Percentiles rank a stretch among this genome's conserved stretches.
Conservation (phyloP, 1,139 yeast species). For the Tardiomyces blankii region DNA sequence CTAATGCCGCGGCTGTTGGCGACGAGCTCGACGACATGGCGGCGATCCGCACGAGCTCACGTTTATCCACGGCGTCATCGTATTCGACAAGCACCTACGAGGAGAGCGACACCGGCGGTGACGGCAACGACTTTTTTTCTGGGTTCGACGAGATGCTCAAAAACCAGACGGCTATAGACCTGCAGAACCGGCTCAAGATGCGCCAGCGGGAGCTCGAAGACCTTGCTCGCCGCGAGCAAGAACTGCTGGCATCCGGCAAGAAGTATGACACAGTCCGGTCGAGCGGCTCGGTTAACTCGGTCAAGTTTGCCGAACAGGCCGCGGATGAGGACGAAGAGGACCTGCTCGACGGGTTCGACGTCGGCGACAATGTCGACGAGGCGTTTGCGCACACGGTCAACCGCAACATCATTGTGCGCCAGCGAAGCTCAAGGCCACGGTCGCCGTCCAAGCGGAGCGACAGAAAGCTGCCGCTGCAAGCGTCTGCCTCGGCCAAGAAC, state of each 20-base stretch:
- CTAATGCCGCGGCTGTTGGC: neutral
- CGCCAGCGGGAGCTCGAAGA: neutral
- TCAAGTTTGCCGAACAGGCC: neutral
- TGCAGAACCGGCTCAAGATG: neutral
- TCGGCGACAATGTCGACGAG: neutral
- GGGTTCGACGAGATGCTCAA: neutral
- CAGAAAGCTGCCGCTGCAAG: neutral
- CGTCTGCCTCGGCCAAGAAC: neutral
- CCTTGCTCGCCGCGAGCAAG: neutral
- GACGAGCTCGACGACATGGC: neutral
- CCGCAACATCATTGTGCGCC: neutral
- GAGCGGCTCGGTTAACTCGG: neutral
- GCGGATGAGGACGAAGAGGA: neutral
- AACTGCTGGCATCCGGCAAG: neutral
- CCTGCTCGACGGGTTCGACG: neutral
- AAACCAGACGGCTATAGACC: neutral
- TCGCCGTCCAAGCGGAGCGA: neutral
- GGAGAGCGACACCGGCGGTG: neutral
- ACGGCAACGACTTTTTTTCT: neutral
- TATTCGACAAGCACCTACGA: neutral
- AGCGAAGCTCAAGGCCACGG: neutral
- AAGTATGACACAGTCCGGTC: neutral
- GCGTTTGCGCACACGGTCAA: neutral
- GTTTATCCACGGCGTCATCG: neutral
- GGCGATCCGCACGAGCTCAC: neutral